These are phyloP conservation scores for Dichotomocladium elegans DNA, from an alignment of 371 early-diverging fungal genomes.

Conservation along the genomic window DNA sequence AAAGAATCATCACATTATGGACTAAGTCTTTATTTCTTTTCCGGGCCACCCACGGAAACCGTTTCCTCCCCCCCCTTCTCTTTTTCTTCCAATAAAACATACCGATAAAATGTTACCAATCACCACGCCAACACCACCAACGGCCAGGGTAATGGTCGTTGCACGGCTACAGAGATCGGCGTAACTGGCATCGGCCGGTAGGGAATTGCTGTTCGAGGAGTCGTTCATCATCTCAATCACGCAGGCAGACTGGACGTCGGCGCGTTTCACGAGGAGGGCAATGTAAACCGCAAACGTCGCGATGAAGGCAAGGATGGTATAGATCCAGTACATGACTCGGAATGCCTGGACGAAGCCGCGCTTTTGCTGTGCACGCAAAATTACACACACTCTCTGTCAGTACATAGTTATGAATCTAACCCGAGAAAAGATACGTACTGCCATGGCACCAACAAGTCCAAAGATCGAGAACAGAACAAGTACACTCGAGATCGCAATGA, in stretches of 20 bases:
- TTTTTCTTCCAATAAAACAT: conserved; percentile 2
- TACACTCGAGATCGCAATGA: neutral
- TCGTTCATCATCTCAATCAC: conserved; percentile 57
- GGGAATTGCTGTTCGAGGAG: too few relatives aligned
- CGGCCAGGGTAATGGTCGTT: conserved; percentile 7
- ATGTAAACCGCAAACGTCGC: conserved; percentile 18
- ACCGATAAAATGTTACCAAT: conserved; percentile 24
- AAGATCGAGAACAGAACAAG: neutral
- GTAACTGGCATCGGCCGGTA: too few relatives aligned
- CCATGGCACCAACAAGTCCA: conserved; percentile 14
- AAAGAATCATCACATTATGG: neutral
- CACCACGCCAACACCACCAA: conserved; percentile 13
- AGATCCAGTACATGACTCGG: conserved; percentile 23
- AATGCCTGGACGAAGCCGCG: conserved; percentile 18
- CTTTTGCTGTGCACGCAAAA: conserved; percentile 29
- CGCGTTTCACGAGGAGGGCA: conserved; percentile 14
- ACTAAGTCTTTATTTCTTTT: too few relatives aligned
- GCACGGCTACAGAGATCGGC: conserved; percentile 9
- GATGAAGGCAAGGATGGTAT: conserved; percentile 16
- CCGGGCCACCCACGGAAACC: too few relatives aligned
- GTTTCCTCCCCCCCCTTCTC: neutral
- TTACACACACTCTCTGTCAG: neutral
- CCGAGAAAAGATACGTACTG: neutral
- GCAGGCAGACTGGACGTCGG: conserved; percentile 8
- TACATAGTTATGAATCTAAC: neutral